Percentiles rank a stretch among this genome's conserved stretches.
Evolutionary conservation across 2,329 filamentous ascomycete species (phyloP).

Genomic region (Fusarium odoratissimum): DNA sequence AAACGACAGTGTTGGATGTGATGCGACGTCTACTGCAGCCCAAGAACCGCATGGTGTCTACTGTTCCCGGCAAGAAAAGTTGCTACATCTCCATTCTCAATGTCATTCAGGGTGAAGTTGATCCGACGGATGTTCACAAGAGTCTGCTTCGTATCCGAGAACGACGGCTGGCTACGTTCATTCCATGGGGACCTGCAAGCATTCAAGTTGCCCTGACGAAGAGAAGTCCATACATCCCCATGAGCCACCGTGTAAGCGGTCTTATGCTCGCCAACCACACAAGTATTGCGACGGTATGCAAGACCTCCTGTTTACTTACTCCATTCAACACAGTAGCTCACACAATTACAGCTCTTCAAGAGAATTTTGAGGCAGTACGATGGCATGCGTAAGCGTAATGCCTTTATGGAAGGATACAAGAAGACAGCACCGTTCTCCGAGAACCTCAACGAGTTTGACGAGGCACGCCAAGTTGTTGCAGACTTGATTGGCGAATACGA

Average conservation of each 20-base stretch:
- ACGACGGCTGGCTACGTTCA: constrained; percentile 92
- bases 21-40: constrained; percentile 96
- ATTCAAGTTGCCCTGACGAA: constrained; percentile 98
- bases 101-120: constrained; percentile 98
- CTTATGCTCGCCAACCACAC: constrained; percentile 99
- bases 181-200: constrained; percentile 97
- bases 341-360: constrained; percentile 78
- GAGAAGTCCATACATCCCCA: constrained; percentile 94
- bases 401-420: constrained; percentile 96
- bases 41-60: constrained; percentile 99
- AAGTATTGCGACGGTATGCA: constrained; percentile 84
- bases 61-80: constrained; percentile 93
- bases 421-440: constrained; percentile 94
- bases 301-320: not conserved
- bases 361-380: constrained; percentile 94
- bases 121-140: constrained; percentile 98
- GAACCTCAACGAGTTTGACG: constrained; percentile 93
- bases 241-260: constrained; percentile 93
- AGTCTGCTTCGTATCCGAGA: constrained; percentile 95
- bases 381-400: constrained; percentile 93
- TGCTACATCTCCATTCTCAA: constrained; percentile 99
- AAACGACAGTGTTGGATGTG: constrained; percentile 97
- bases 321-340: not conserved
- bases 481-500: constrained; percentile 96
- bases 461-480: constrained; percentile 89